phyloP scores from a whole-genome alignment of 2,329 filamentous ascomycete species.

The Phaeosphaeriaceae sp. region DNA sequence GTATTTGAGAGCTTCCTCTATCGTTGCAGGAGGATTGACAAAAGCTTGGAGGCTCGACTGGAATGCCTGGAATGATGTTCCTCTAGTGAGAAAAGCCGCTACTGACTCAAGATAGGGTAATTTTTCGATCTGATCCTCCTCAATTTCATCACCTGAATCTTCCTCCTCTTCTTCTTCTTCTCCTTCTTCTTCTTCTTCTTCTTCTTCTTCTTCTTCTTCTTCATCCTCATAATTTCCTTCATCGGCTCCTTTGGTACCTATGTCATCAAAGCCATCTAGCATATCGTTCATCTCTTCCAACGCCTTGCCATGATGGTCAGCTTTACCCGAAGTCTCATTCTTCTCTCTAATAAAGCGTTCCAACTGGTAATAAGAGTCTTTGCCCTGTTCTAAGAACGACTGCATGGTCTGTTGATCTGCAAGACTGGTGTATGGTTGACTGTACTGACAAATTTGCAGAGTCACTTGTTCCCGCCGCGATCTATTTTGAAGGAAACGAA shows the following conservation, averaged over 20 bases:
- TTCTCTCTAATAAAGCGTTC: background rate
- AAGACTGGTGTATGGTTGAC: background rate
- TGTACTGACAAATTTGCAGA: background rate
- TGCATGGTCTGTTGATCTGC: background rate
- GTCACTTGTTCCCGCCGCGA: background rate
- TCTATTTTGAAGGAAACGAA: background rate
- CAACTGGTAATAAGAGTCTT: background rate
- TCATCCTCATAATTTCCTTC: background rate
- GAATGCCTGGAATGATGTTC: background rate
- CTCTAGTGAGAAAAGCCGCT: background rate
- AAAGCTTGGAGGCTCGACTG: background rate
- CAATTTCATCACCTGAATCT: background rate
- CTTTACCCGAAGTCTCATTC: too few species aligned
- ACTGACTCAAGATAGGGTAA: background rate
- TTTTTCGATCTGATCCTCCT: background rate
- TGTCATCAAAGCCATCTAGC: too few species aligned
- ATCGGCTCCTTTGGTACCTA: too few species aligned
- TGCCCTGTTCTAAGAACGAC: background rate
- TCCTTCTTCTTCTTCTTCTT: background rate
- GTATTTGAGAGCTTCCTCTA: background rate
- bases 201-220: background rate
- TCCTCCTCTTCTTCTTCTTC: background rate
- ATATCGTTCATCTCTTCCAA: too few species aligned
- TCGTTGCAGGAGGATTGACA: background rate
- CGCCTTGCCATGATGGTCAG: too few species aligned